Conservation (phyloP, 768 basidiomycete genomes). For the Suillus sp. region DNA sequence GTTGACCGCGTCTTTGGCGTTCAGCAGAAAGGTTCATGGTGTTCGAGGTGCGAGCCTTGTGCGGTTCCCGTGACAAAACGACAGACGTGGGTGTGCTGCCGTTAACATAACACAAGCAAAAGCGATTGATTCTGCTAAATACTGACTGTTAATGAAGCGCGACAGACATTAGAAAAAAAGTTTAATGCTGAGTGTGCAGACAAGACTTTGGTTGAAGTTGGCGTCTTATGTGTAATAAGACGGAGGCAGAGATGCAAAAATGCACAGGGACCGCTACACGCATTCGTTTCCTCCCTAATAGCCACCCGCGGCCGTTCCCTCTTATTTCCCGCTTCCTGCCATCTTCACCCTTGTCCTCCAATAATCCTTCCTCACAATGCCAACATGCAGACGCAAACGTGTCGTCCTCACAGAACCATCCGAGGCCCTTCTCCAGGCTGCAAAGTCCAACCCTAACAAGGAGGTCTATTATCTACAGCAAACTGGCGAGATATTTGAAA, state of each 20-base stretch:
- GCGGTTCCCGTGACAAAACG: conserved; percentile 7
- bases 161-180: conserved; percentile 1
- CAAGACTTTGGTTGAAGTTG: conserved; percentile 22
- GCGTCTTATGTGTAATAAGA: conserved; percentile 23
- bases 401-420: conserved; percentile 86
- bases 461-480: conserved; percentile 91
- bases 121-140: not conserved
- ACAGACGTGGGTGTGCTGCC: conserved; percentile 1
- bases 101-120: not conserved
- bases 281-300: conserved; percentile 56
- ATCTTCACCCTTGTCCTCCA: conserved; percentile 44
- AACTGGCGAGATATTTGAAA: conserved; percentile 97
- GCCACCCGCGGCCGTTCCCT: conserved; percentile 58
- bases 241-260: conserved; percentile 28
- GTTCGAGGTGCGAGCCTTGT: conserved; percentile 4
- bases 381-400: conserved; percentile 87
- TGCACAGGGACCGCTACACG: conserved; percentile 38
- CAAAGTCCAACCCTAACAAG: conserved; percentile 62
- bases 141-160: not conserved
- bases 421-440: conserved; percentile 64
- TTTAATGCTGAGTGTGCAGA: conserved; percentile 6
- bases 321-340: conserved; percentile 60
- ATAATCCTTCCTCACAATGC: conserved; percentile 59
- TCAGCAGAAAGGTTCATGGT: no score
- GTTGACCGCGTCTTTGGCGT: not conserved